phyloP scores from a whole-genome alignment of 1,284 basidiomycete genomes.

The Rhodotorula sp. region DNA sequence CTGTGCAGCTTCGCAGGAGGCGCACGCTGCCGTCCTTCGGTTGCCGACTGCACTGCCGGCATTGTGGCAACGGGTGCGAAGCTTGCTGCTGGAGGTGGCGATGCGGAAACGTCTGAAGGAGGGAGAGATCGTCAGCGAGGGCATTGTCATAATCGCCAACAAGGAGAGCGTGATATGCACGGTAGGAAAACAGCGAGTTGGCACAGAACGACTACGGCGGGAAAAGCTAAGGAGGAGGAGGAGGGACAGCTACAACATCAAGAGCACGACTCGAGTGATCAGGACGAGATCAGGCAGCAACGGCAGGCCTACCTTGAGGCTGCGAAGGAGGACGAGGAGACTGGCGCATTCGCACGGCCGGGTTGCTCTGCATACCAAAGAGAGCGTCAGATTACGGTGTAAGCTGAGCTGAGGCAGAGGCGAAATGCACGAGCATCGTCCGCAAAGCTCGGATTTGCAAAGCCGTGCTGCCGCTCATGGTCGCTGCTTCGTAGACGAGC shows the following conservation, averaged over 20 bases:
- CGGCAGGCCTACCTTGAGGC: not conserved
- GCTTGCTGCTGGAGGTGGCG: no score
- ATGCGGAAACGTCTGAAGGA: no score
- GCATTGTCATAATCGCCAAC: no score
- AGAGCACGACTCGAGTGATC: not conserved
- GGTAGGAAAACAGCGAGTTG: no score
- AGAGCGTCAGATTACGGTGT: not conserved
- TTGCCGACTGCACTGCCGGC: no score
- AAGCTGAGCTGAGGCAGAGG: not conserved
- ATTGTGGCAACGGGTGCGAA: no score
- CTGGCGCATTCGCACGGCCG: not conserved
- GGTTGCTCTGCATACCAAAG: not conserved
- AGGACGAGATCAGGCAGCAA: not conserved
- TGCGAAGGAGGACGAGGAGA: not conserved
- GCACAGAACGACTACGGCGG: no score
- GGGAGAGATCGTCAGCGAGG: no score
- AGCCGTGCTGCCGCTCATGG: constrained; percentile 39
- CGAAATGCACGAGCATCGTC: constrained; percentile 34
- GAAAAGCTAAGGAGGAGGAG: no score
- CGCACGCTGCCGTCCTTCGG: no score
- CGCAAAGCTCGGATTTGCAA: constrained; percentile 41
- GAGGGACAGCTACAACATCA: not conserved
- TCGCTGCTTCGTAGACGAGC: constrained; percentile 42
- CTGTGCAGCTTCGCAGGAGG: no score
- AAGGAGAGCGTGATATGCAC: no score